Base-by-base conservation (phyloP, 148 eudicot species). In the Chenopodium suecicum region DNA sequence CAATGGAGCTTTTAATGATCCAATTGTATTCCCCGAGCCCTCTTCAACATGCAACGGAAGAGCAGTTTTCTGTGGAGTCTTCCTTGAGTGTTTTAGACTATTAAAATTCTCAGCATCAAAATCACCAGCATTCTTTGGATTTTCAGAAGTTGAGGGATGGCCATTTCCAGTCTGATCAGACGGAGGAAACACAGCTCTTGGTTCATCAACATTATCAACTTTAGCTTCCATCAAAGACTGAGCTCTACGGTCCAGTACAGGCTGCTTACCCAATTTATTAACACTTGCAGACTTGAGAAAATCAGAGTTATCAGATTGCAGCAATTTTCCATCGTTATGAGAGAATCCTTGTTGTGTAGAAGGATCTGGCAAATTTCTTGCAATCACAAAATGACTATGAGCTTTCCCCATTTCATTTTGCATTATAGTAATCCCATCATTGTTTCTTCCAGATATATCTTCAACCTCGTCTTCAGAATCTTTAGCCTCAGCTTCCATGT, bases 401-500 rank as follows among this genome's bases (percentile, higher is more conserved):
- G 80, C 60, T 60, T 72, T 82, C 52, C n/a, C 76, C 23, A 31
- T 77, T 64, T 82, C 86, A 66, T 73, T 75, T 79, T 46, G 81
- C 48, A 83, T 20, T 58, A 56, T 84, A 41, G 91, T 87, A 78
- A 83, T 82, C 13, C 63, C 78, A 54, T 67, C 76, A 60, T 37
- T 48, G 62, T 65, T 32, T 74, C 77, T 73, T 66, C 68, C 66
- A 44, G 87, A 64, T 32, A 52, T 12, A 29, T 79, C 85, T 86
- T 82, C 88, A 48, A 80, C 76, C 81, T 92, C 96, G 13, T 91
- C 99, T 81, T 94, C 98, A 65, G 98, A 94, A 89, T 96, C 99
- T 88, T 92, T 88, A 31, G 91, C 98, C 87, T 92, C 93, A 74
- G 90, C 89, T 72, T 88, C 92, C 93, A 90, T 83, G 82, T 94